Base-by-base conservation (phyloP, 805 yeast species). In the Zygosaccharomyces siamensis region DNA sequence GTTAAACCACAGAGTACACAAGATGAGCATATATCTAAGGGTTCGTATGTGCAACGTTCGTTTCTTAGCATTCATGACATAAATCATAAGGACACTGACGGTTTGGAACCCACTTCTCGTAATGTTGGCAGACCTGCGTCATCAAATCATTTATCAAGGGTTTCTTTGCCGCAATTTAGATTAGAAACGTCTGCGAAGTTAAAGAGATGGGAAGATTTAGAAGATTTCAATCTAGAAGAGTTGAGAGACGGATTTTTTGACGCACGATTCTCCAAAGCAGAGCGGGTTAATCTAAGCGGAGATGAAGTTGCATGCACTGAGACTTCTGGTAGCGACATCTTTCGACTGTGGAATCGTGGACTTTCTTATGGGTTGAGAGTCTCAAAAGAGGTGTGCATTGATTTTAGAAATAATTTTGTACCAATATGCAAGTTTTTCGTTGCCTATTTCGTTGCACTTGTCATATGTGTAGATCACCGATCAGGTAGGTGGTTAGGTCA, bases 191-290 rank as follows among this genome's bases (percentile, higher is more conserved):
- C 70, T 20, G 59, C 62, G 1, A 51, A 55, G 7, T 59, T 58
- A 1, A 57, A 61, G 7, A 53, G 58, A 4, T 57, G 70, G 49
- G 67, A 69, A 18, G 57, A 64, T n/a, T 52, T 72, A 30, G 68
- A 67, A 4, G 62, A 63, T 23, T 71, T 62, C 47, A 69, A 62
- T 0, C 45, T 75, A n/a, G 74, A 73, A 46, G 81, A 76, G 53
- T 54, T 72, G 23, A 64, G 80, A 54, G 73, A 72, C 44, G 79
- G 79, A 7, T 76, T 71, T 55, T 76, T 76, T 50, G 79, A 76
- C 54, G 73, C 80, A 1, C 62, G 68, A 1, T 76, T 66, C 49
- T 60, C 67, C 5, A 68, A 68, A 36, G 61, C 60, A 10, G 57
- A 58, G 5, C 45, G 49, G 38, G 16, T 39, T 14, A 6, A 35